phyloP scores from a whole-genome alignment of 2,329 filamentous ascomycete genomes.

The Alternaria sp. region DNA sequence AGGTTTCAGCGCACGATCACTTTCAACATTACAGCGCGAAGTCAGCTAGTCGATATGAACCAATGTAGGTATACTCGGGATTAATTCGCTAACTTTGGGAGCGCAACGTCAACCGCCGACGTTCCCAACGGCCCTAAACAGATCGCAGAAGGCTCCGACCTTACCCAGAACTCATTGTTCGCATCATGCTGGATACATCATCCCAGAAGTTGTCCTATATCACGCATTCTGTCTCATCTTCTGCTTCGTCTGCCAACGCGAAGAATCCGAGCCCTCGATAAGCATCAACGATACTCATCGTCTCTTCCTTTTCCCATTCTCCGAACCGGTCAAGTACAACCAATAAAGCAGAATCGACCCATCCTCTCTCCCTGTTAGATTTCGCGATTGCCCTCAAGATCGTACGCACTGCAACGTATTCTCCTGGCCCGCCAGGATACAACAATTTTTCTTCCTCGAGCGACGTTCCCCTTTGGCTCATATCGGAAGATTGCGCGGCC shows the following conservation, averaged over 20 bases:
- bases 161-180: neutral
- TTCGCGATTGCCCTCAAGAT: neutral
- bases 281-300: neutral
- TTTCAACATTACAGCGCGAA: neutral
- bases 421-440: neutral
- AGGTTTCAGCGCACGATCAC: too few relatives aligned
- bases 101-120: neutral
- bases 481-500: neutral
- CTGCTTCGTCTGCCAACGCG: neutral
- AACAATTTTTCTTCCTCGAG: neutral
- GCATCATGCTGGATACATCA: neutral
- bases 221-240: neutral
- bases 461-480: neutral
- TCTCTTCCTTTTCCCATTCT: neutral
- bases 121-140: neutral
- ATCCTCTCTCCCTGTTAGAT: neutral
- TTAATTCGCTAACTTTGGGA: neutral
- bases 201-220: neutral
- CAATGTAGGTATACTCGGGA: too few relatives aligned
- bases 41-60: neutral
- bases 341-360: neutral
- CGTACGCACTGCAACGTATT: neutral
- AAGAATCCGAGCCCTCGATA: neutral
- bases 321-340: neutral
- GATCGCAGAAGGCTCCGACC: neutral